Evolutionary conservation across 192 early-diverging fungal species (phyloP).

Genomic region (Lobosporangium transversale): DNA sequence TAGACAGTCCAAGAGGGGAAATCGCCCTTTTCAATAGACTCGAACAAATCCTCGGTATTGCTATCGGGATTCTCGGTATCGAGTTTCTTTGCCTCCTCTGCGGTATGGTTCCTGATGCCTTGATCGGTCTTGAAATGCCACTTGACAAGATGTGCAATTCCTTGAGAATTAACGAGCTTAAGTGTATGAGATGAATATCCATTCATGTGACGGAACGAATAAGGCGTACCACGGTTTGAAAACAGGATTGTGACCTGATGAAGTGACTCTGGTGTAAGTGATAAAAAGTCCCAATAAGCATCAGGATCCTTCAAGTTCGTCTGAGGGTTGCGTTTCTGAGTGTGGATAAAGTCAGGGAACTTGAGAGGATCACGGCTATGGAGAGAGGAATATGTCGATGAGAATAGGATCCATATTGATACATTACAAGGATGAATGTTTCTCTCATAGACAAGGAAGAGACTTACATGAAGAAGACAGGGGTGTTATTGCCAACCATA

Average conservation of each 20-base stretch:
- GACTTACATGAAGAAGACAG: slow-evolving; percentile 78
- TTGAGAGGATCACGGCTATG: slow-evolving; percentile 74
- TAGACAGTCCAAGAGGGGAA: slow-evolving; percentile 78
- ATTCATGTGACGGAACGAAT: slow-evolving; percentile 85
- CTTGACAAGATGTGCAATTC: slow-evolving; percentile 80
- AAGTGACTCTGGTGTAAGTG: slow-evolving; percentile 77
- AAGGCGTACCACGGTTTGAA: slow-evolving; percentile 86
- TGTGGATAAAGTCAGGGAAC: slow-evolving; percentile 88
- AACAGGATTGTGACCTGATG: slow-evolving; percentile 85
- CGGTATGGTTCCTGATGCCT: slow-evolving; percentile 77
- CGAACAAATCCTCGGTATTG: slow-evolving; percentile 78
- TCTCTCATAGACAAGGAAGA: not conserved
- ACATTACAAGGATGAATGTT: not conserved
- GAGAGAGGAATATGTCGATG: too few species aligned
- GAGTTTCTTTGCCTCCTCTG: slow-evolving; percentile 68
- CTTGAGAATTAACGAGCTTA: slow-evolving; percentile 75
- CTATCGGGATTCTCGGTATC: slow-evolving; percentile 78
- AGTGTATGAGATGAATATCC: slow-evolving; percentile 85
- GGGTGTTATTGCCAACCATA: slow-evolving; percentile 89
- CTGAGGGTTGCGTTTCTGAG: slow-evolving; percentile 84
- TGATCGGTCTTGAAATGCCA: slow-evolving; percentile 87
- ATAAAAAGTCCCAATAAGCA: slow-evolving; percentile 85
- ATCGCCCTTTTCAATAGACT: slow-evolving; percentile 73
- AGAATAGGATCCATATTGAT: too few species aligned
- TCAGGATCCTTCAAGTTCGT: slow-evolving; percentile 76